phyloP scores from a whole-genome alignment of 306 rosid genomes.

The Carpinus viminea region DNA sequence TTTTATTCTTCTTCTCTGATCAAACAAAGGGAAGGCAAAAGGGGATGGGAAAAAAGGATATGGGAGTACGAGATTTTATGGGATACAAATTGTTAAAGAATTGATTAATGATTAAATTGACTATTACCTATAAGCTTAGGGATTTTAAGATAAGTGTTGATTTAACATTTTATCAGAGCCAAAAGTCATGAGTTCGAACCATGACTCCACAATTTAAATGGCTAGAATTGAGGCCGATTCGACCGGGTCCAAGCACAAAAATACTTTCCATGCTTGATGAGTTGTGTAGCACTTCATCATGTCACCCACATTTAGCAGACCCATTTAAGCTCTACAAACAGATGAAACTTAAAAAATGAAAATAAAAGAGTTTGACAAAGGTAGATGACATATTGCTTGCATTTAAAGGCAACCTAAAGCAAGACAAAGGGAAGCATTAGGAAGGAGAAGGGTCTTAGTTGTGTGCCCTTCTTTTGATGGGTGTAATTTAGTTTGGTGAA shows the following conservation, averaged over 20 bases:
- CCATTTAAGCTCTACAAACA: slow-evolving; percentile 21
- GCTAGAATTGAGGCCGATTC: slow-evolving; percentile 1
- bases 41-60: too few relatives aligned
- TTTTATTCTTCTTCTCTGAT: too few relatives aligned
- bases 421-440: slow-evolving; percentile 29
- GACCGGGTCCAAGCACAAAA: slow-evolving; percentile 11
- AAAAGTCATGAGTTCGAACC: too few relatives aligned
- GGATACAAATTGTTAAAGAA: too few relatives aligned
- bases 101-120: too few relatives aligned
- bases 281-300: slow-evolving; percentile 28
- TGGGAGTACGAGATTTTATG: too few relatives aligned
- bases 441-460: slow-evolving; percentile 25
- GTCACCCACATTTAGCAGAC: slow-evolving; percentile 12
- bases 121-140: too few relatives aligned
- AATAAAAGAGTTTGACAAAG: slow-evolving; percentile 14
- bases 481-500: slow-evolving; percentile 34
- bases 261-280: slow-evolving; percentile 19
- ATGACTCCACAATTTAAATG: not conserved
- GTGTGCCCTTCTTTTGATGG: slow-evolving; percentile 9
- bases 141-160: too few relatives aligned
- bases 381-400: slow-evolving; percentile 42
- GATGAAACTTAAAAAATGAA: slow-evolving; percentile 13
- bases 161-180: too few relatives aligned
- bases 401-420: slow-evolving; percentile 36
- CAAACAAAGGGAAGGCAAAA: too few relatives aligned